These are phyloP conservation scores for Scutellaria baicalensis DNA, from an alignment of 257 asterid genomes.

Conservation along the genomic window DNA sequence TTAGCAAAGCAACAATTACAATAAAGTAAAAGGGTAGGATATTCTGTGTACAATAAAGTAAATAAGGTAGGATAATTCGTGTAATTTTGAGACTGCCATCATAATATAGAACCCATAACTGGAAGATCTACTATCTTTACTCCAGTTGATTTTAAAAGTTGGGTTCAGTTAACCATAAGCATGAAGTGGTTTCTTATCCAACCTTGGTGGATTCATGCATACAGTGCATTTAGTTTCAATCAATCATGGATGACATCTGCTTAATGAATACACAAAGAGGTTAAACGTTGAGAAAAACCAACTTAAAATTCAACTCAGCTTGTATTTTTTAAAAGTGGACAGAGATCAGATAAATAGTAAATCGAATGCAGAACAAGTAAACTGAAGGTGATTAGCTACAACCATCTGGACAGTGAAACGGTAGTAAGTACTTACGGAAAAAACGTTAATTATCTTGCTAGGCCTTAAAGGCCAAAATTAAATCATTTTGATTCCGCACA, in stretches of 20 bases:
- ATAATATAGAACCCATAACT: neutral
- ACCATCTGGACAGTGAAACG: neutral
- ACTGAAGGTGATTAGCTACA: neutral
- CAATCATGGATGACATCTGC: neutral
- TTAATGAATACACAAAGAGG: neutral
- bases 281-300: neutral
- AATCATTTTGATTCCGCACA: neutral
- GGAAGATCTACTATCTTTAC: neutral
- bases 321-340: neutral
- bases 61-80: neutral
- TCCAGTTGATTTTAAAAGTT: neutral
- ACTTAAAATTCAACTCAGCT: neutral
- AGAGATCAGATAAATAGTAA: neutral
- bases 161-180: neutral
- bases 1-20: slow-evolving; percentile 1
- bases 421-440: neutral
- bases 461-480: neutral
- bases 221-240: neutral
- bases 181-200: neutral
- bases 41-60: neutral
- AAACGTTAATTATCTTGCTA: neutral
- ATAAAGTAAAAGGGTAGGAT: neutral
- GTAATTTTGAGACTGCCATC: neutral
- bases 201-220: neutral
- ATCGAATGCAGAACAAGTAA: neutral